phyloP scores from a whole-genome alignment of 1,139 yeast species.

The Protomyces macrosporus region DNA sequence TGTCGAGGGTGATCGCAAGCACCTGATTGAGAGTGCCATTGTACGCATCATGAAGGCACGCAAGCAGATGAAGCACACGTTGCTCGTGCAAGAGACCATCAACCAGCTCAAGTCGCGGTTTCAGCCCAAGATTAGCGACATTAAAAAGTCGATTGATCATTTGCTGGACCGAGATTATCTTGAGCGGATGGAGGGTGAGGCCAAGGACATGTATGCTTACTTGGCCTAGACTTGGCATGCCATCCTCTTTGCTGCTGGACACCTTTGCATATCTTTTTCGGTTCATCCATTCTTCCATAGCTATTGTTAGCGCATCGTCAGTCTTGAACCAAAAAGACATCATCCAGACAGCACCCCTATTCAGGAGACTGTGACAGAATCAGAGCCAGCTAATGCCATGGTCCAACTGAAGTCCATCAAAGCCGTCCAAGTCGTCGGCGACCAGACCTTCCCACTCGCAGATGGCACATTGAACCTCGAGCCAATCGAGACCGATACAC shows the following conservation, averaged over 20 bases:
- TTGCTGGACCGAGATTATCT: constrained; percentile 83
- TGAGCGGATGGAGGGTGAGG: constrained; percentile 56
- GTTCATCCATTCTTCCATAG: too few species aligned
- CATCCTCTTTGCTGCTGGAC: too few species aligned
- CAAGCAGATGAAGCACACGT: constrained; percentile 69
- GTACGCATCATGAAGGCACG: constrained; percentile 73
- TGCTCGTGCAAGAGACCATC: constrained; percentile 79
- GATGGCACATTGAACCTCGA: constrained; percentile 4
- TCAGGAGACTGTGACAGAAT: too few species aligned
- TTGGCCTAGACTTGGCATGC: constrained; percentile 47
- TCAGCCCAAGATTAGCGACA: constrained; percentile 76
- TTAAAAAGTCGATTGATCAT: constrained; percentile 78
- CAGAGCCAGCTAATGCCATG: not conserved
- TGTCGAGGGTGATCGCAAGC: constrained; percentile 79
- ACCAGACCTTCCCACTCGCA: constrained; percentile 11
- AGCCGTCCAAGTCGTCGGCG: constrained; percentile 11
- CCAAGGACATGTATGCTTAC: constrained; percentile 66
- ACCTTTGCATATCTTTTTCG: too few species aligned
- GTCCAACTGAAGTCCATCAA: not conserved
- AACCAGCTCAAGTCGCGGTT: constrained; percentile 82
- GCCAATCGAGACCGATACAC: not conserved
- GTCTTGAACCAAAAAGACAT: too few species aligned
- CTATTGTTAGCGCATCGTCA: too few species aligned
- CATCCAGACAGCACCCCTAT: too few species aligned
- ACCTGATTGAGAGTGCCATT: constrained; percentile 84